Base-by-base conservation (phyloP, 202 grass and related monocot genomes). In the Panicum virgatum region DNA sequence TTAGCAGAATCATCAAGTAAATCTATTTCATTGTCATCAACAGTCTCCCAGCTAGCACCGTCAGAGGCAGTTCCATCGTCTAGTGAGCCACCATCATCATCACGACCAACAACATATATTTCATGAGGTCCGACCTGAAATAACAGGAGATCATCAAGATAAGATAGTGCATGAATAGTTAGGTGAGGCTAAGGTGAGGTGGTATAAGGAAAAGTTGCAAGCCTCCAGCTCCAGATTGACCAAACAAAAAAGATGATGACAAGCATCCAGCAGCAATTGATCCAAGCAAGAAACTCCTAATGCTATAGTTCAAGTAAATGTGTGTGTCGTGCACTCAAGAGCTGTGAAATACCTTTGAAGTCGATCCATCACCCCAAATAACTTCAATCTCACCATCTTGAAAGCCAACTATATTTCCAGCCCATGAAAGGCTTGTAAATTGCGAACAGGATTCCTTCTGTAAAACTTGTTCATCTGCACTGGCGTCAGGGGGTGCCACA, bases 41-140 rank as follows among this genome's bases (percentile, higher is more conserved):
- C 85, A 75, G 96, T 99, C 90, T 94, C 96, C 96, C 96, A 99
- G 84, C 92, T 98, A 84, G 89, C 93, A 73, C 83, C 91, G 39
- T 89, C 89, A 47, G 60, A 83, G 4, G 73, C 82, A 40, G 71
- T 77, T 66, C 79, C 91, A 89, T 88, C 89, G 20, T 94, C 91
- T 77, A 90, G 67, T 53, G 82, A 90, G 76, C 63, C 89, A 40
- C 72, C 92, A 23, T 97, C 94, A 27, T 90, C 94, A 72, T 97
- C 94, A 80, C 89, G 85, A 57, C 89, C 87, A 85, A 99, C 91
- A 79, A 96, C 89, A 90, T 92, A 96, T 77, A 99, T 81, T 81
- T 91, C 92, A 78, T 93, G 92, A 70, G 92, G 96, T 32, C 89
- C 89, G 80, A 99, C 93, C 96, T 99, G 37, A 87, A 93, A 87